These are phyloP conservation scores for Clarkia xantiana DNA, from an alignment of 345 rosid genomes.

Conservation along the genomic window DNA sequence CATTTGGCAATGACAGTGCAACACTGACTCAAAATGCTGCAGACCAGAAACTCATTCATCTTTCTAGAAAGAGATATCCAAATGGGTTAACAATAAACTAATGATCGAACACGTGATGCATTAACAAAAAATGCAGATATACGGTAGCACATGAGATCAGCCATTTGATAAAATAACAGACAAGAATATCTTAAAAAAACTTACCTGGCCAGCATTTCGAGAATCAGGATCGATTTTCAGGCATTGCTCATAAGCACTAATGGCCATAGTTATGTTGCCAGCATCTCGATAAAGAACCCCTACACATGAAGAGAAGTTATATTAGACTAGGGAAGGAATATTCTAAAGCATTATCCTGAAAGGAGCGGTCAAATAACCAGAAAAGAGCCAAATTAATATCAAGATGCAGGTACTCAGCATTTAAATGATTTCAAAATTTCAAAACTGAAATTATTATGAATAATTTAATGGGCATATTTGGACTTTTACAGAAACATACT, in stretches of 20 bases:
- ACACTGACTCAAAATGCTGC: no score
- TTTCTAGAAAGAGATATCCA: not conserved
- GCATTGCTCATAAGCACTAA: conserved; percentile 91
- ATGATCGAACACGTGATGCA: no score
- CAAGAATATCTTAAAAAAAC: not conserved
- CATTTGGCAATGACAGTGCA: no score
- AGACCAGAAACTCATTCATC: no score
- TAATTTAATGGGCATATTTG: not conserved
- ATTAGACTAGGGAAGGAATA: conserved; percentile 3
- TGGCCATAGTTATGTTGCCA: conserved; percentile 76
- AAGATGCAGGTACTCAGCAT: no score
- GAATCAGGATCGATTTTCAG: conserved; percentile 99
- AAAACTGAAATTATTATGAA: not conserved
- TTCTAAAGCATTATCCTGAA: not conserved
- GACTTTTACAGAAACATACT: not conserved
- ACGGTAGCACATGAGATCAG: not conserved
- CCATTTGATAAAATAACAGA: not conserved
- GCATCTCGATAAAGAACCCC: conserved; percentile 99
- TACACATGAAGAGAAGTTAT: conserved; percentile 19
- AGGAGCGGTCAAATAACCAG: not conserved
- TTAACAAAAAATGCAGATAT: no score
- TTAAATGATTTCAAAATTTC: no score
- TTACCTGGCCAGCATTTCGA: conserved; percentile 99
- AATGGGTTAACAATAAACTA: not conserved
- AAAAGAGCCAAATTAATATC: not conserved